Percentiles rank a stretch among this genome's conserved stretches.
These are phyloP conservation scores for Casuarina cunninghamiana DNA, from an alignment of 306 rosid species.

Conservation along the genomic window DNA sequence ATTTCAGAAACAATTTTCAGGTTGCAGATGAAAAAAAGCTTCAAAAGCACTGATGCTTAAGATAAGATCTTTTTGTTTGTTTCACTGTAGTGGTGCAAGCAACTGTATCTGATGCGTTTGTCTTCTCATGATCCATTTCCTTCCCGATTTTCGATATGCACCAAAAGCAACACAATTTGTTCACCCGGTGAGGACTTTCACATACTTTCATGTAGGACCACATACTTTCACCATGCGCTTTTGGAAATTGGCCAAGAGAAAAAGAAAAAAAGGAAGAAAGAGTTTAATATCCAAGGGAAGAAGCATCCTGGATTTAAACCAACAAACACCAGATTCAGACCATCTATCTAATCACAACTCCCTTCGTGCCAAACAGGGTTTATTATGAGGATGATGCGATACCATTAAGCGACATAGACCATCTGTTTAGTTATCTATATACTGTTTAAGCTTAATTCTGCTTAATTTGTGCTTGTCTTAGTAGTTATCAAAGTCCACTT, in stretches of 20 bases:
- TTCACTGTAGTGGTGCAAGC: conserved; percentile 7
- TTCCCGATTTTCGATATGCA: conserved; percentile 1
- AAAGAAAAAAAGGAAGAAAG: not conserved
- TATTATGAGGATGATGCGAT: not conserved
- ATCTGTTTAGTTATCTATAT: not conserved
- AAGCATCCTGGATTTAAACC: too few species aligned
- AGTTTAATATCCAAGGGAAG: not conserved
- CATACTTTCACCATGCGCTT: not conserved
- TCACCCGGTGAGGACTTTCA: conserved; percentile 4
- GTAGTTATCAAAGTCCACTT: not conserved
- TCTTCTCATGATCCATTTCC: not conserved
- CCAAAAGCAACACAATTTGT: conserved; percentile 10
- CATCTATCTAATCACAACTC: too few species aligned
- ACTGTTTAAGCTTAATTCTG: not conserved
- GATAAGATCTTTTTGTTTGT: conserved; percentile 24
- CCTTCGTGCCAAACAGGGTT: too few species aligned
- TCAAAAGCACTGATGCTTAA: conserved; percentile 10
- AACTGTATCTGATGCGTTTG: conserved; percentile 19
- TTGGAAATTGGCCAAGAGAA: not conserved
- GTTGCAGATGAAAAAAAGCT: conserved; percentile 12
- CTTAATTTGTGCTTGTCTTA: not conserved
- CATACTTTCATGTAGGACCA: not conserved
- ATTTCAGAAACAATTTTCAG: conserved; percentile 28
- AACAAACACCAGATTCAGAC: too few species aligned
- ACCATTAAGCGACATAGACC: not conserved